Evolutionary conservation across 208 protist genomes (phyloP).

Genomic region (Acanthamoeba castellanii): DNA sequence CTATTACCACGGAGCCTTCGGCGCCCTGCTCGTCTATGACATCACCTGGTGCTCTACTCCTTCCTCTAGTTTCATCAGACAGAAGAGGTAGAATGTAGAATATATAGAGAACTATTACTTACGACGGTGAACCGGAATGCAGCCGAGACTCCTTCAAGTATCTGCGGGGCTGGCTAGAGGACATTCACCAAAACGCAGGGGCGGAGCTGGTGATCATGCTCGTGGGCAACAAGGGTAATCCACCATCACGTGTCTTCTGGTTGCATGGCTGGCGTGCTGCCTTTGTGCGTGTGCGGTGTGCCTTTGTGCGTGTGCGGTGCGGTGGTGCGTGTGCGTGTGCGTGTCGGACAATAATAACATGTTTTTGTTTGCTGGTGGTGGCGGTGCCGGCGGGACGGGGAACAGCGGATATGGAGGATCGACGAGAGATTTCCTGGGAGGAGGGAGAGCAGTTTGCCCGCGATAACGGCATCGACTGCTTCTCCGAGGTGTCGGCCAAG

Average conservation of each 20-base stretch:
- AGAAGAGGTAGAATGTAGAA: too few species aligned
- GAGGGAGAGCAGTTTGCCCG: conserved; percentile 97
- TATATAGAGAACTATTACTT: too few species aligned
- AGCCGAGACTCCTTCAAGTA: conserved; percentile 97
- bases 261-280: too few species aligned
- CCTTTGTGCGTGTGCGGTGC: background rate
- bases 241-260: conserved; percentile 82
- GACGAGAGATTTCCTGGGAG: conserved; percentile 94
- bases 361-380: too few species aligned
- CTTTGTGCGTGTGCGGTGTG: too few species aligned
- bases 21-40: conserved; percentile 99
- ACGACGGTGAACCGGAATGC: too few species aligned
- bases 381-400: too few species aligned
- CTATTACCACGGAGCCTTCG: conserved; percentile 99
- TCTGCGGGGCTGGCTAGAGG: conserved; percentile 97
- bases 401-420: conserved; percentile 92
- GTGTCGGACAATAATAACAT: too few species aligned
- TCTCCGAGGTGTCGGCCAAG: conserved; percentile 99
- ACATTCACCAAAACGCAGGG: conserved; percentile 96
- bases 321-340: background rate
- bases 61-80: background rate
- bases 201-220: conserved; percentile 98
- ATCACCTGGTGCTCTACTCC: conserved; percentile 92
- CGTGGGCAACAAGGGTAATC: conserved; percentile 99
- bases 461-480: conserved; percentile 95